A percentile compares a stretch with the other conserved stretches of the same genome.
phyloP scores from a whole-genome alignment of 176 grass and related monocot genomes.

The Cocos nucifera region DNA sequence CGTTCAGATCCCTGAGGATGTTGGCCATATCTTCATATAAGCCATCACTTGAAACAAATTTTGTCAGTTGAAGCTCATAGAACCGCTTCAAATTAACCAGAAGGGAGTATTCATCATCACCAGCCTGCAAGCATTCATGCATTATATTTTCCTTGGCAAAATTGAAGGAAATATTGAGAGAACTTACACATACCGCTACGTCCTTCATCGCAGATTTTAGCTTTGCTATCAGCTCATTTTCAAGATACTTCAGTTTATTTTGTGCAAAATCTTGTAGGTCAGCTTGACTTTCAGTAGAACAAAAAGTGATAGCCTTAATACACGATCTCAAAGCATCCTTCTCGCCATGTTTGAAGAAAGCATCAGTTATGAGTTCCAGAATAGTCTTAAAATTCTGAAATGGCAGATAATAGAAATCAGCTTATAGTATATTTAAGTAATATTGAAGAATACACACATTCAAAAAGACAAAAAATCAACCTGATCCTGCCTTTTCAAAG shows the following conservation, averaged over 20 bases:
- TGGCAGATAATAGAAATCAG: slow-evolving; percentile 1
- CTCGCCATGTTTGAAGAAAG: slow-evolving; percentile 97
- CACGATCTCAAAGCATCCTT: slow-evolving; percentile 91
- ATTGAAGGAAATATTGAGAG: slow-evolving; percentile 8
- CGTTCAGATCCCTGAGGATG: slow-evolving; percentile 68
- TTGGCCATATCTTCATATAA: slow-evolving; percentile 78
- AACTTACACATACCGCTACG: slow-evolving; percentile 57
- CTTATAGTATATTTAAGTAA: background rate
- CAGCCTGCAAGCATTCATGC: slow-evolving; percentile 52
- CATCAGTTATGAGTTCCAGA: slow-evolving; percentile 77
- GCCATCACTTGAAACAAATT: slow-evolving; percentile 50
- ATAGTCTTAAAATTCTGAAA: slow-evolving; percentile 82
- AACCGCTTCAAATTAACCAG: slow-evolving; percentile 94
- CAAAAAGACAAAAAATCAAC: slow-evolving; percentile 21
- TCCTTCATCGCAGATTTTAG: slow-evolving; percentile 88
- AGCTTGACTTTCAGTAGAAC: slow-evolving; percentile 67
- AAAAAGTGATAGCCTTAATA: slow-evolving; percentile 75
- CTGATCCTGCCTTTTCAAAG: slow-evolving; percentile 87
- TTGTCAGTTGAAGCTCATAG: slow-evolving; percentile 88
- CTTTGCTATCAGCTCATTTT: slow-evolving; percentile 76
- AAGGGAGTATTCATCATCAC: slow-evolving; percentile 98
- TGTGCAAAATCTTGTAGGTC: slow-evolving; percentile 81
- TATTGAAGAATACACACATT: slow-evolving; percentile 2
- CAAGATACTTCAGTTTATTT: slow-evolving; percentile 82
- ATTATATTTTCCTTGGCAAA: background rate